A percentile compares a stretch with the other conserved stretches of the same genome.
Conservation (phyloP, 176 grass and related monocot genomes). For the Paspalum vaginatum region DNA sequence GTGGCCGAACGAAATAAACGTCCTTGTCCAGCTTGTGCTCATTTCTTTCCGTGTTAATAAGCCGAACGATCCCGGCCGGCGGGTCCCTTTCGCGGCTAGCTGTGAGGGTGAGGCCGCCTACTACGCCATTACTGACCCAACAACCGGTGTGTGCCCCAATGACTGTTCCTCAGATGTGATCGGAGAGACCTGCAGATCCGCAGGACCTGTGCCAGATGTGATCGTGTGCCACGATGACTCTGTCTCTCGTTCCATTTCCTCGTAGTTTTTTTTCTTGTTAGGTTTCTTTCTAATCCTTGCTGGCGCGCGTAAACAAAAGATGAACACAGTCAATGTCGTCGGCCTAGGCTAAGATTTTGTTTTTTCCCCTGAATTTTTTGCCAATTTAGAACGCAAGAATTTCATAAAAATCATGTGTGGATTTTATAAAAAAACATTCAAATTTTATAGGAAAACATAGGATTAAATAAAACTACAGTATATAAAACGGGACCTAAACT, state of each 20-base stretch:
- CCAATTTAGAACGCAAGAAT: too few relatives aligned
- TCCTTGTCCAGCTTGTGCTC: slow-evolving; percentile 15
- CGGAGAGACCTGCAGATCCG: slow-evolving; percentile 4
- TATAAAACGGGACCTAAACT: too few relatives aligned
- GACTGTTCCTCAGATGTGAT: not conserved
- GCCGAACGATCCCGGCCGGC: slow-evolving; percentile 29
- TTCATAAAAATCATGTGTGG: too few relatives aligned
- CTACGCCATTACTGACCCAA: slow-evolving; percentile 33
- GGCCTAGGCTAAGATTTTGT: too few relatives aligned
- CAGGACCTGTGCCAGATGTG: not conserved
- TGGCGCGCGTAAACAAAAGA: not conserved
- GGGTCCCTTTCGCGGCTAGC: not conserved
- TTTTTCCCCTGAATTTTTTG: too few relatives aligned
- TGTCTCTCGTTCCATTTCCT: not conserved
- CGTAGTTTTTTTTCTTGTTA: not conserved
- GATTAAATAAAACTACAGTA: too few relatives aligned
- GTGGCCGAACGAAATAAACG: too few relatives aligned
- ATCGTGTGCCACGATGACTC: not conserved
- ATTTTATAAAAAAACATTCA: too few relatives aligned
- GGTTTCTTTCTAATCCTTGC: slow-evolving; percentile 7
- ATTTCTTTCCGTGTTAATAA: slow-evolving; percentile 12
- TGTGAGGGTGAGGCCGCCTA: not conserved
- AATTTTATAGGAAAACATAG: too few relatives aligned
- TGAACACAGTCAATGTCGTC: too few relatives aligned
- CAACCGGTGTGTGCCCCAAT: not conserved